Evolutionary conservation across 78 protist species (phyloP).

Genomic region (Dictyostelium citrinum): DNA sequence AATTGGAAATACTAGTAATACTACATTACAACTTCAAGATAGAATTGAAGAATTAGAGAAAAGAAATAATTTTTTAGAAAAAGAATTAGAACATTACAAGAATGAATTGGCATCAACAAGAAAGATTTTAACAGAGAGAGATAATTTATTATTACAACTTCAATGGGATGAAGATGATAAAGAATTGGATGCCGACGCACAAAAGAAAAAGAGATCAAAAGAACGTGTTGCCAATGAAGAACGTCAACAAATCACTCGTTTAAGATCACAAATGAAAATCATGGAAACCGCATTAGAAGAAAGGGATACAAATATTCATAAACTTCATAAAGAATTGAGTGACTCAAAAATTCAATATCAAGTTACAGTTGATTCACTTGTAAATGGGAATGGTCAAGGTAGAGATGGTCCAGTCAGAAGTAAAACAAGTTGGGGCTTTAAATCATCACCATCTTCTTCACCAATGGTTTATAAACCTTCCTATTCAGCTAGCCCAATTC

Average conservation of each 20-base stretch:
- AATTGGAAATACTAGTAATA: neutral
- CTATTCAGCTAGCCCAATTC: neutral
- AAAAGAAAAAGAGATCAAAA: constrained; percentile 56
- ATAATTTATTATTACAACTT: constrained; percentile 28
- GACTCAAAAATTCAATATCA: neutral
- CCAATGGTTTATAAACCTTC: constrained; percentile 7
- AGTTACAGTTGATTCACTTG: neutral
- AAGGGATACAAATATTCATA: constrained; percentile 24
- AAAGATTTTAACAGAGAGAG: constrained; percentile 33
- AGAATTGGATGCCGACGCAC: constrained; percentile 28
- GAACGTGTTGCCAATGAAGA: constrained; percentile 44
- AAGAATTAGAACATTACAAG: constrained; percentile 47
- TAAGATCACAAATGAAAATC: constrained; percentile 37
- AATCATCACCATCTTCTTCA: constrained; percentile 21
- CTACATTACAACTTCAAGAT: constrained; percentile 2
- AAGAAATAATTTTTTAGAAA: constrained; percentile 35
- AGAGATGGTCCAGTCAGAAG: constrained; percentile 31
- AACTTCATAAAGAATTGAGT: constrained; percentile 1
- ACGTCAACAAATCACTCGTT: constrained; percentile 26
- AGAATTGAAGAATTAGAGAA: constrained; percentile 12
- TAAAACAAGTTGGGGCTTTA: constrained; percentile 53
- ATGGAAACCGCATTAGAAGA: constrained; percentile 72
- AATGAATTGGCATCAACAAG: constrained; percentile 37
- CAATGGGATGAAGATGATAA: constrained; percentile 70
- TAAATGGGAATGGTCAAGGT: too few species aligned